phyloP scores from a whole-genome alignment of 2,329 filamentous ascomycete species.

The Xylaria polymorpha region DNA sequence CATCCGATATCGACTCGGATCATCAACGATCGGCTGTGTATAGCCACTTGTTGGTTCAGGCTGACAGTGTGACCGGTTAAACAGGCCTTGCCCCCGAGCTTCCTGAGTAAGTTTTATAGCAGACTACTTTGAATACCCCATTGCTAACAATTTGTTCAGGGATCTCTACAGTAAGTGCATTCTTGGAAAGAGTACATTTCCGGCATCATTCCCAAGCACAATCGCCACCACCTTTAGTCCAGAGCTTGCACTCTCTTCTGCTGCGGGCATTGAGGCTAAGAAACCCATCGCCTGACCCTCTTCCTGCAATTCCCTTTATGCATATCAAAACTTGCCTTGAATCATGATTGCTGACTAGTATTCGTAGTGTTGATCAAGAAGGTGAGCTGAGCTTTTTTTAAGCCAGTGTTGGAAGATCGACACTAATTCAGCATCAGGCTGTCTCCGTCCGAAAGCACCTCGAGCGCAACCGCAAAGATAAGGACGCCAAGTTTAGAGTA shows the following conservation, averaged over 20 bases:
- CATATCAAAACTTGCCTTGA: background rate
- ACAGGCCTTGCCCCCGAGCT: constrained; percentile 98
- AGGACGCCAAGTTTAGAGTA: constrained; percentile 97
- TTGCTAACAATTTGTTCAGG: constrained; percentile 47
- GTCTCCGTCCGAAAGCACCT: constrained; percentile 99
- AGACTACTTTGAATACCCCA: background rate
- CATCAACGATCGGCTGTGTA: constrained; percentile 43
- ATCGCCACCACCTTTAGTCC: background rate
- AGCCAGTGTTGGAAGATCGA: constrained; percentile 10
- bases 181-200: constrained; percentile 52
- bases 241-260: background rate
- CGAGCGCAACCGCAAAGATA: constrained; percentile 99
- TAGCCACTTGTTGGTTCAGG: constrained; percentile 89
- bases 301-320: background rate
- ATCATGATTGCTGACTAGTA: constrained; percentile 22
- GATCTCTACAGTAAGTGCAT: constrained; percentile 84
- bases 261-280: background rate
- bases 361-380: constrained; percentile 85
- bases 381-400: constrained; percentile 63
- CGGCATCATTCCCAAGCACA: background rate
- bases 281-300: background rate
- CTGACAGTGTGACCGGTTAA: constrained; percentile 89
- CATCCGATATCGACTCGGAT: constrained; percentile 33
- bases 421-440: constrained; percentile 66
- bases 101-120: constrained; percentile 68